Evolutionary conservation across 2,329 filamentous ascomycete genomes (phyloP).

Genomic region (Penicillium sp.): DNA sequence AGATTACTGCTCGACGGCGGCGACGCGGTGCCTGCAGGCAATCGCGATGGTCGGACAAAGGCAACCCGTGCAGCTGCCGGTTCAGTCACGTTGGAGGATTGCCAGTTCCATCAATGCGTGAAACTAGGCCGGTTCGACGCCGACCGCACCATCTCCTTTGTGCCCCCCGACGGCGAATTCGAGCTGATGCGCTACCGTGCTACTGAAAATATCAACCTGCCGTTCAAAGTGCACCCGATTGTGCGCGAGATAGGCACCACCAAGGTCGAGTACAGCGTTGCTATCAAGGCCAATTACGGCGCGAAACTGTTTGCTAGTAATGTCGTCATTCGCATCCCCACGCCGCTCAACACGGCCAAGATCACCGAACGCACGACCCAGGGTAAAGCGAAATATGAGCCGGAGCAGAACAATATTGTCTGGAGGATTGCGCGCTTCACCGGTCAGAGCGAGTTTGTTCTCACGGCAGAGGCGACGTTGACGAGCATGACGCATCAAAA

Average conservation of each 20-base stretch:
- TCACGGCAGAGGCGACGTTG: slow-evolving; percentile 87
- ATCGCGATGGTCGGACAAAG: slow-evolving; percentile 58
- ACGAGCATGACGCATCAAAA: slow-evolving; percentile 98
- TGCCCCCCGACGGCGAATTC: slow-evolving; percentile 95
- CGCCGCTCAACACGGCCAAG: slow-evolving; percentile 90
- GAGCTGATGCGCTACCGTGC: slow-evolving; percentile 98
- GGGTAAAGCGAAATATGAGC: slow-evolving; percentile 97
- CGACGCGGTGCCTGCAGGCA: slow-evolving; percentile 47
- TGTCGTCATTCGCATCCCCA: slow-evolving; percentile 89
- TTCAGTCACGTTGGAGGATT: slow-evolving; percentile 93
- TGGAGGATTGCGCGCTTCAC: slow-evolving; percentile 99
- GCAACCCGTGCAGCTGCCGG: slow-evolving; percentile 93
- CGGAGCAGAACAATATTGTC: slow-evolving; percentile 94
- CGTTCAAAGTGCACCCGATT: slow-evolving; percentile 98
- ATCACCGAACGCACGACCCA: slow-evolving; percentile 91
- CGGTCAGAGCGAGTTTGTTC: slow-evolving; percentile 92
- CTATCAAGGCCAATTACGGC: slow-evolving; percentile 94
- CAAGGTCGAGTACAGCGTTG: slow-evolving; percentile 98
- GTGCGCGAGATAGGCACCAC: slow-evolving; percentile 96
- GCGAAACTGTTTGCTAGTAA: slow-evolving; percentile 96
- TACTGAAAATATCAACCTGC: slow-evolving; percentile 96
- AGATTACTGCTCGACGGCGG: slow-evolving; percentile 82
- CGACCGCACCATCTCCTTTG: slow-evolving; percentile 93
- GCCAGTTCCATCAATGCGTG: slow-evolving; percentile 98
- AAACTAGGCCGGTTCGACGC: slow-evolving; percentile 96